These are phyloP conservation scores for Umbelopsis ramanniana DNA, from an alignment of 192 early-diverging fungal genomes.

Conservation along the genomic window DNA sequence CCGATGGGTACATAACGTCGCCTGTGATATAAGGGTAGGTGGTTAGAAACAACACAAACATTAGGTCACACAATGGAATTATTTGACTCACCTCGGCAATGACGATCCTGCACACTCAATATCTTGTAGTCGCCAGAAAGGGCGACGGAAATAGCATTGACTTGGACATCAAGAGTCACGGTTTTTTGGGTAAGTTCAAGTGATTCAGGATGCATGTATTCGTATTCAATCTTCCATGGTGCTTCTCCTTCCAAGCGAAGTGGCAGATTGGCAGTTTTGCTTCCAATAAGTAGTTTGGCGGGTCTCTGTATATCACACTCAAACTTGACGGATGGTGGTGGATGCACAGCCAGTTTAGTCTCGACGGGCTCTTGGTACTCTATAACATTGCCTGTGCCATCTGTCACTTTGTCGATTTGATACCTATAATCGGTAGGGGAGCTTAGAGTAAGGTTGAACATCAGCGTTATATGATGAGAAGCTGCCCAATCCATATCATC, in stretches of 20 bases:
- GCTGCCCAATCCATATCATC: conserved; percentile 43
- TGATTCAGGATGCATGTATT: conserved; percentile 2
- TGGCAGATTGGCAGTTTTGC: conserved; percentile 22
- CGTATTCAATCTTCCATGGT: conserved; percentile 29
- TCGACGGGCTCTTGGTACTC: conserved; percentile 3
- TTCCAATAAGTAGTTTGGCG: conserved; percentile 32
- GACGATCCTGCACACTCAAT: conserved; percentile 35
- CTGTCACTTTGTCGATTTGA: conserved; percentile 30
- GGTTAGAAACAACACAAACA: not conserved
- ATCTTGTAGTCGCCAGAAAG: conserved; percentile 43
- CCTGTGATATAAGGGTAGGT: not conserved
- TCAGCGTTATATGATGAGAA: conserved; percentile 30
- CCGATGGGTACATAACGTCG: conserved; percentile 36
- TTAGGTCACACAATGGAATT: not conserved
- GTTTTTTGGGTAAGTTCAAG: not conserved
- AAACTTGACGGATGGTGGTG: conserved; percentile 40
- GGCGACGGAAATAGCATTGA: conserved; percentile 25
- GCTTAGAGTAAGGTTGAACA: conserved; percentile 39
- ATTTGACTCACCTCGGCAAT: conserved; percentile 30
- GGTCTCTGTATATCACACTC: conserved; percentile 29
- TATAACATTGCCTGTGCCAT: conserved; percentile 41
- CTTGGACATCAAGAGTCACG: not conserved
- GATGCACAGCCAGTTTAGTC: conserved; percentile 31
- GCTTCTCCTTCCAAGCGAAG: conserved; percentile 29
- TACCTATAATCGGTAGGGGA: conserved; percentile 26